Conservation (phyloP, 1,284 basidiomycete genomes). For the Ganoderma lingzhi region DNA sequence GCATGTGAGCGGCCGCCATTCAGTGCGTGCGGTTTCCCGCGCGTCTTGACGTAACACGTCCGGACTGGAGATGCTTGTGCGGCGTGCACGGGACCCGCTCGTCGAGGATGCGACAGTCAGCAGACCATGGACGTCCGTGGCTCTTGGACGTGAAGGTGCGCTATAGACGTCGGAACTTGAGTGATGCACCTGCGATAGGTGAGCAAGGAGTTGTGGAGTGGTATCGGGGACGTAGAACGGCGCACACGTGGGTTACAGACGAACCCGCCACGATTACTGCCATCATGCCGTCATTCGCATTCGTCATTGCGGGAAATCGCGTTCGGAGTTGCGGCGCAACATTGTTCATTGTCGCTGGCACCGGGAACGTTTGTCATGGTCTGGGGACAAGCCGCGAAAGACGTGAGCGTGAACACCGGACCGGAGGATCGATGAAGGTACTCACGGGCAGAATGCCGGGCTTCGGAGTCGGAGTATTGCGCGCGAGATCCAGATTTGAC, state of each 20-base stretch:
- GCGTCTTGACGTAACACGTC: conserved; percentile 28
- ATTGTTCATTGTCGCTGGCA: background rate
- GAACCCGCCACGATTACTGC: conserved; percentile 5
- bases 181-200: background rate
- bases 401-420: conserved; percentile 15
- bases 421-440: conserved; percentile 19
- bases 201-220: background rate
- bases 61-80: conserved; percentile 19
- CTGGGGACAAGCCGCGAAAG: conserved; percentile 6
- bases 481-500: conserved; percentile 16
- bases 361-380: background rate
- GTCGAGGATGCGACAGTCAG: conserved; percentile 17
- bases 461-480: conserved; percentile 14
- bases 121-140: conserved; percentile 14
- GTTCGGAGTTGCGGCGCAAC: background rate
- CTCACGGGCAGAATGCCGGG: conserved; percentile 20
- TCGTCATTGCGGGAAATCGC: conserved; percentile 11
- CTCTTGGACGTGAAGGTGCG: background rate
- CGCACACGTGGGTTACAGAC: background rate
- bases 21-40: conserved; percentile 18
- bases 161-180: background rate
- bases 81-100: conserved; percentile 23
- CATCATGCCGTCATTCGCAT: background rate
- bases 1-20: conserved; percentile 21
- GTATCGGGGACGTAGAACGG: background rate